phyloP scores from a whole-genome alignment of 345 rosid genomes.

The Acer yangbiense region DNA sequence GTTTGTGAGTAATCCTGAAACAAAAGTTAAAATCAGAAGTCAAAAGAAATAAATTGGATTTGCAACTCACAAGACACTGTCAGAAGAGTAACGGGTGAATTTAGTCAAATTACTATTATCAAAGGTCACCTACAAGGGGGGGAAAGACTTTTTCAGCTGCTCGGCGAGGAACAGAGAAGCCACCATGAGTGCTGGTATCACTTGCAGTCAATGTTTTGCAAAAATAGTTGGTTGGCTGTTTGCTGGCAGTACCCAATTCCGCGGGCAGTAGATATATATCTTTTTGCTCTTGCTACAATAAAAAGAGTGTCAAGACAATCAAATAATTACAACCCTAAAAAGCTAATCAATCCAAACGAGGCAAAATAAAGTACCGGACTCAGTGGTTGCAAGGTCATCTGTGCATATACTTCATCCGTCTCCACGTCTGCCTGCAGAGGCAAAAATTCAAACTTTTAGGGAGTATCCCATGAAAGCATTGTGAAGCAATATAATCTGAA shows the following conservation, averaged over 20 bases:
- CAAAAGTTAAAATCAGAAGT: background rate
- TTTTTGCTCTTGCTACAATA: conserved; percentile 50
- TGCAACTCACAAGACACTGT: background rate
- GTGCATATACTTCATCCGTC: conserved; percentile 83
- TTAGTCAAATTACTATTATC: background rate
- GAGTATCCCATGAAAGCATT: background rate
- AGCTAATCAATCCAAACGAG: background rate
- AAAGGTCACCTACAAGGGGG: conserved; percentile 44
- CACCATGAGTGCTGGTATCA: conserved; percentile 60
- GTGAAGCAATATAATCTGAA: background rate
- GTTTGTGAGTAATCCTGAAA: conserved; percentile 41
- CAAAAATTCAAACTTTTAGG: conserved; percentile 9
- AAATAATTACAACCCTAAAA: background rate
- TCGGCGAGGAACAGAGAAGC: conserved; percentile 63
- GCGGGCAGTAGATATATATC: conserved; percentile 44
- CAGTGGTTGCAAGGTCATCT: conserved; percentile 76
- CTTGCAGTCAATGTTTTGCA: conserved; percentile 58
- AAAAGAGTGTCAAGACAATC: background rate
- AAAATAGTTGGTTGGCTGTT: conserved; percentile 55
- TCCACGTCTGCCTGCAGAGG: conserved; percentile 67
- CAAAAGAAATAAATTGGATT: background rate
- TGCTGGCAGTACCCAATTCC: conserved; percentile 43
- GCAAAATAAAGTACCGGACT: conserved; percentile 36
- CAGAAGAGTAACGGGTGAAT: background rate
- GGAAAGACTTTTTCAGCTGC: conserved; percentile 63